Evolutionary conservation across 768 basidiomycete species (phyloP).

Genomic region (Hemileccinum rubropunctum): DNA sequence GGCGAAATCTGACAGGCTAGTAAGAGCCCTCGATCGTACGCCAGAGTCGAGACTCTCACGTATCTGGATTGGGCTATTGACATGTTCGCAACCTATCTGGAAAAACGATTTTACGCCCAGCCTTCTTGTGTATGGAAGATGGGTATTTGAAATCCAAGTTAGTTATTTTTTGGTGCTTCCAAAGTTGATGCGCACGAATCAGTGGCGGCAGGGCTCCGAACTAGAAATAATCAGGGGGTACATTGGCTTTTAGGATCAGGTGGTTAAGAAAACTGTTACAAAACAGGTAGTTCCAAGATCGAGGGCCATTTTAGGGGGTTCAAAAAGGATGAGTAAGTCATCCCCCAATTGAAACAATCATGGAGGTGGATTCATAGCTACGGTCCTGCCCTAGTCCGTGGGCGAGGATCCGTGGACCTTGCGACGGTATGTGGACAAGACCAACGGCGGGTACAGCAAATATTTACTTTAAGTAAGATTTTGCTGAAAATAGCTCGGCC

Average conservation of each 20-base stretch:
- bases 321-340: too few relatives aligned
- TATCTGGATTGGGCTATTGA: too few relatives aligned
- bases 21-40: too few relatives aligned
- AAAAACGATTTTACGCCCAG: too few relatives aligned
- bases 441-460: neutral
- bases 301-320: too few relatives aligned
- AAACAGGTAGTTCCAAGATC: neutral
- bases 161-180: neutral
- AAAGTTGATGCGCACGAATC: neutral
- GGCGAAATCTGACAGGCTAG: too few relatives aligned
- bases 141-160: too few relatives aligned
- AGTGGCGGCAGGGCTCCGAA: neutral
- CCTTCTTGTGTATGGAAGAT: too few relatives aligned
- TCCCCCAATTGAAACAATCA: too few relatives aligned
- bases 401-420: neutral
- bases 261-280: neutral
- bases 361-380: too few relatives aligned
- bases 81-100: too few relatives aligned
- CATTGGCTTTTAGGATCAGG: constrained; percentile 2
- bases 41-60: too few relatives aligned
- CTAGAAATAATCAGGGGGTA: neutral
- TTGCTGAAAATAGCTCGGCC: neutral
- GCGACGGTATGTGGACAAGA: neutral
- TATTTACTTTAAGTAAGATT: neutral
- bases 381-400: neutral